Evolutionary conservation across 768 basidiomycete genomes (phyloP).

Genomic region (Kwoniella pini): DNA sequence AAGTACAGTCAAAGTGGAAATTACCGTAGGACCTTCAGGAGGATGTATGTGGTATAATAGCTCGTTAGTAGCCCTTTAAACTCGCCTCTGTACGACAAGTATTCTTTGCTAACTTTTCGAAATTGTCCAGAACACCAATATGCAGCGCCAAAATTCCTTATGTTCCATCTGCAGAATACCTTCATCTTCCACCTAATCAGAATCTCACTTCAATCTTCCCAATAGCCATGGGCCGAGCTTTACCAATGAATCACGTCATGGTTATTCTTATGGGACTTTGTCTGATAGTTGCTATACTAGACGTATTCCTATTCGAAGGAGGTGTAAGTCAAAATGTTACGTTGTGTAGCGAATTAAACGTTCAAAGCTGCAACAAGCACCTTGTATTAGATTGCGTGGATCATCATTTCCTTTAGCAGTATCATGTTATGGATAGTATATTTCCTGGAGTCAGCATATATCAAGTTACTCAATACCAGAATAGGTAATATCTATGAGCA

Average conservation of each 20-base stretch:
- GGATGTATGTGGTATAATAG: conserved; percentile 15
- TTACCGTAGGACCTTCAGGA: conserved; percentile 7
- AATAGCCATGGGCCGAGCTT: conserved; percentile 5
- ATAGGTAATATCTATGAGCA: not conserved
- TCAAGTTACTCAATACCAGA: conserved; percentile 1
- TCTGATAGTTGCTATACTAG: not conserved
- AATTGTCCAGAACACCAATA: not conserved
- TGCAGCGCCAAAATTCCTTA: conserved; percentile 5
- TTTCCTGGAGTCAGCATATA: conserved; percentile 8
- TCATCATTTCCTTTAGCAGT: not conserved
- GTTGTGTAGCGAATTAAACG: too few relatives aligned
- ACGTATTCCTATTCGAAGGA: not conserved
- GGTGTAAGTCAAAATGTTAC: conserved; percentile 4
- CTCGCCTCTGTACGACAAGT: not conserved
- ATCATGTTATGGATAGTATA: conserved; percentile 12
- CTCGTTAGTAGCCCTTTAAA: conserved; percentile 3
- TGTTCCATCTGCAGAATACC: conserved; percentile 4
- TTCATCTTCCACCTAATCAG: conserved; percentile 7
- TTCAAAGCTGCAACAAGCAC: too few relatives aligned
- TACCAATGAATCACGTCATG: conserved; percentile 7
- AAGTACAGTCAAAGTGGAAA: not conserved
- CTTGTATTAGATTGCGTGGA: conserved; percentile 1
- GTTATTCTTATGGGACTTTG: not conserved
- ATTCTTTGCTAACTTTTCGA: too few relatives aligned
- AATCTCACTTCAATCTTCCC: conserved; percentile 4